Evolutionary conservation across 305 asterid genomes (phyloP).

Genomic region (Stenogyne calaminthoides): DNA sequence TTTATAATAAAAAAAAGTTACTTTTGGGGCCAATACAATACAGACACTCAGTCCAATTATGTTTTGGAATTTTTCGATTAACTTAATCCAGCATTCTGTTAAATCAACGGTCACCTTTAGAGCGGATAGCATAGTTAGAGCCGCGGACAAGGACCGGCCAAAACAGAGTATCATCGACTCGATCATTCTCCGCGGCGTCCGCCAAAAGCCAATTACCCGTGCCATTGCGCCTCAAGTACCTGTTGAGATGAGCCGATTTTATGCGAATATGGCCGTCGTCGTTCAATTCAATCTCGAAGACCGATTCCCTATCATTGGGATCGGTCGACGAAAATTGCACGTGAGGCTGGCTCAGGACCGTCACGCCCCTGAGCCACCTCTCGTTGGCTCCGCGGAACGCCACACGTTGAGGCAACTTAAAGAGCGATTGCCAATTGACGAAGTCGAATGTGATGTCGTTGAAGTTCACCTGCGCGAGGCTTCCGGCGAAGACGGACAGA

Average conservation of each 20-base stretch:
- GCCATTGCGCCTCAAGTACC: neutral
- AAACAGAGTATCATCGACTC: neutral
- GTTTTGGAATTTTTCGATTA: no score
- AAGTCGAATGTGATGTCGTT: neutral
- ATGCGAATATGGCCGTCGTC: constrained; percentile 16
- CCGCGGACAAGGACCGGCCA: neutral
- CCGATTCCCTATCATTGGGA: neutral
- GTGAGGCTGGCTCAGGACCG: neutral
- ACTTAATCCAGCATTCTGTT: no score
- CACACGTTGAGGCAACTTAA: neutral
- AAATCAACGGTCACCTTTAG: neutral
- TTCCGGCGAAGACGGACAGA: neutral
- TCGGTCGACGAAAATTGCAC: neutral
- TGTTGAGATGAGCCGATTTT: neutral
- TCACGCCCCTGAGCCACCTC: neutral
- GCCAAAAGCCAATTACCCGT: neutral
- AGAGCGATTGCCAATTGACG: neutral
- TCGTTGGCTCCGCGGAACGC: constrained; percentile 10
- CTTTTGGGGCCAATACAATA: no score
- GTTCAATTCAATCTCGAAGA: neutral
- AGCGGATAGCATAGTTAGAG: neutral
- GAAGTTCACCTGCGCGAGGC: neutral
- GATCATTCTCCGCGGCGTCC: neutral
- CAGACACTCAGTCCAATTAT: no score
- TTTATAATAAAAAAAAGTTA: no score